Percentiles rank a stretch among this genome's conserved stretches.
Conservation (phyloP, 805 yeast species). For the Wickerhamiella parazyma region DNA sequence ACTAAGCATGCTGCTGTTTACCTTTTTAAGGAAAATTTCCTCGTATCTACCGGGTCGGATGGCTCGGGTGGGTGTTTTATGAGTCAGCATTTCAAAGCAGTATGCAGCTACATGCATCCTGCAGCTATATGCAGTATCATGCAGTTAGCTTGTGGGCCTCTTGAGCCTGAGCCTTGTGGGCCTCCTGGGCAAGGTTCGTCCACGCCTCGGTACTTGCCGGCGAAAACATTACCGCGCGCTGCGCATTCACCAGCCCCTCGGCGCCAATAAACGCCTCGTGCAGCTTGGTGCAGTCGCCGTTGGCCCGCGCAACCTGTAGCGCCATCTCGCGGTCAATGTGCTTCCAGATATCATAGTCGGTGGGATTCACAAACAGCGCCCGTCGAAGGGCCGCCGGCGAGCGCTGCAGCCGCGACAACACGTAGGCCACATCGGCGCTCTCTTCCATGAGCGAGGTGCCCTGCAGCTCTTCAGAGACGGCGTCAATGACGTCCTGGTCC, state of each 20-base stretch:
- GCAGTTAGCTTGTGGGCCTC: not conserved
- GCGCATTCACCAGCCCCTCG: conserved; percentile 41
- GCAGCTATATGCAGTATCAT: no score
- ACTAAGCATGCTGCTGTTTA: no score
- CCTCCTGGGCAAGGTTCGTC: conserved; percentile 11
- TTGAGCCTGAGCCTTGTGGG: not conserved
- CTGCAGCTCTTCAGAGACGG: conserved; percentile 53
- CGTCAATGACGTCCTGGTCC: conserved; percentile 42
- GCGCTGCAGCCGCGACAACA: conserved; percentile 14
- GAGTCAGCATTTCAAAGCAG: not conserved
- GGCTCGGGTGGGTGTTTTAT: not conserved
- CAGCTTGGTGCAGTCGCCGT: conserved; percentile 35
- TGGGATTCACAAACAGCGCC: conserved; percentile 62
- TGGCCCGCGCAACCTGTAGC: conserved; percentile 41
- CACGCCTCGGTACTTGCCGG: conserved; percentile 37
- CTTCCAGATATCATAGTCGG: conserved; percentile 55
- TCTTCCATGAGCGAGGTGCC: conserved; percentile 41
- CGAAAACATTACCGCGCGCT: conserved; percentile 51
- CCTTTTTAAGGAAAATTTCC: not conserved
- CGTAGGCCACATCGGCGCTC: conserved; percentile 38
- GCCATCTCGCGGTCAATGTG: conserved; percentile 45
- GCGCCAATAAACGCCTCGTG: conserved; percentile 36
- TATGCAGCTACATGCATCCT: no score
- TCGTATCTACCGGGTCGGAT: not conserved
- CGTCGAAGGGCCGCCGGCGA: conserved; percentile 43